A percentile compares a stretch with the other conserved stretches of the same genome.
Conservation (phyloP, 116 monocot genomes). For the Papilionanthe hybrid region DNA sequence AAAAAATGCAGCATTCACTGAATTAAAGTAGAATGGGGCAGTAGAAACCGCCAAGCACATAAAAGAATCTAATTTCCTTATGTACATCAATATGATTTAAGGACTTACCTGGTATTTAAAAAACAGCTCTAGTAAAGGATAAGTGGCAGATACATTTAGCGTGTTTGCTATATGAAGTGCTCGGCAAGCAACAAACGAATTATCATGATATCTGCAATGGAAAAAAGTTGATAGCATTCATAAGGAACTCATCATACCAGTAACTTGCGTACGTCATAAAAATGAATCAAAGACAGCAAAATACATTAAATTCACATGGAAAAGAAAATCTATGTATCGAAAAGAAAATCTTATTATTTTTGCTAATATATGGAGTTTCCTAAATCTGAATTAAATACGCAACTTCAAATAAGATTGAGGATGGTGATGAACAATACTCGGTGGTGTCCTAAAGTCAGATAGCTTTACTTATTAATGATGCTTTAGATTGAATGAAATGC, state of each 20-base stretch:
- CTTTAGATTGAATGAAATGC: too few species aligned
- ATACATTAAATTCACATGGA: neutral
- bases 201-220: constrained; percentile 56
- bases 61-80: neutral
- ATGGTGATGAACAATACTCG: too few species aligned
- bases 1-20: too few species aligned
- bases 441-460: too few species aligned
- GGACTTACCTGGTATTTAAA: constrained; percentile 58
- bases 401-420: too few species aligned
- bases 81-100: neutral
- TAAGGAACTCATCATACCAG: neutral
- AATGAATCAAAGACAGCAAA: neutral
- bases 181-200: constrained; percentile 53
- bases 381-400: too few species aligned
- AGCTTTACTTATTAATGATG: too few species aligned
- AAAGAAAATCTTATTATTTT: too few species aligned
- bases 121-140: constrained; percentile 59
- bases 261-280: neutral
- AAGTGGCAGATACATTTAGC: constrained; percentile 53
- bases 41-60: neutral
- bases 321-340: neutral
- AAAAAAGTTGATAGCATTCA: neutral
- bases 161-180: constrained; percentile 69
- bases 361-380: too few species aligned
- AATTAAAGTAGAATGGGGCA: too few species aligned